Evolutionary conservation across 257 asterid species (phyloP), one percentile per base, ranked within the genome.

Genomic region (Plantago major): DNA sequence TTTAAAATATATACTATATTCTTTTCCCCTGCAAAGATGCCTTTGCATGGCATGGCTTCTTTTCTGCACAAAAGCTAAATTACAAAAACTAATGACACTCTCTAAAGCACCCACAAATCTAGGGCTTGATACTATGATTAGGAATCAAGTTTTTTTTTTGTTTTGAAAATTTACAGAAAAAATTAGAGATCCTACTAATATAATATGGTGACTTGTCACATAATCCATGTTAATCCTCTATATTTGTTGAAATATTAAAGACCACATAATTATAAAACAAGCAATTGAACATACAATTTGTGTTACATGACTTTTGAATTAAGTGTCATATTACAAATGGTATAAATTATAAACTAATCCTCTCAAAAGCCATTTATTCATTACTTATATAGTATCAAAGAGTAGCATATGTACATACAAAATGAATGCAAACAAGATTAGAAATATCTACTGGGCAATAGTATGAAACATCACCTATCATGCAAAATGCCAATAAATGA

Each of bases 41-140:
- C 47, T 71, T 74, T 79, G 93, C 82, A 79, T 76, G 78, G 78
- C 69, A 54, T 46, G 53, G 19, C 53, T 12, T 38, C 40, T 45
- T 47, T 47, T 40, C 46, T 69, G 58, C 64, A 4, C 67, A 61
- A 70, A 55, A 28, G 59, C 67, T 44, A 58, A 42, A 15, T 37
- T 33, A 57, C 53, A 55, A 16, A 53, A 30, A 33, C 40, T 33
- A 33, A 33, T 5, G 40, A 33, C 40, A 5, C 6, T 7, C 40
- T 42, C 46, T 57, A 10, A 60, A 55, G 45, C 33, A 42, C 69
- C 63, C 59, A 18, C 42, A 58, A 30, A 10, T n/a, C 62, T 12
- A 13, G 3, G 50, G 40, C 19, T 7, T 28, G 9, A 46, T 26
- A 11, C 55, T 17, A 11, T 26, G 12, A 6, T 33, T 33, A 33